Evolutionary conservation across 1,139 yeast species (phyloP), one percentile per base, ranked within the genome.

Genomic region (Candida glucosophila): DNA sequence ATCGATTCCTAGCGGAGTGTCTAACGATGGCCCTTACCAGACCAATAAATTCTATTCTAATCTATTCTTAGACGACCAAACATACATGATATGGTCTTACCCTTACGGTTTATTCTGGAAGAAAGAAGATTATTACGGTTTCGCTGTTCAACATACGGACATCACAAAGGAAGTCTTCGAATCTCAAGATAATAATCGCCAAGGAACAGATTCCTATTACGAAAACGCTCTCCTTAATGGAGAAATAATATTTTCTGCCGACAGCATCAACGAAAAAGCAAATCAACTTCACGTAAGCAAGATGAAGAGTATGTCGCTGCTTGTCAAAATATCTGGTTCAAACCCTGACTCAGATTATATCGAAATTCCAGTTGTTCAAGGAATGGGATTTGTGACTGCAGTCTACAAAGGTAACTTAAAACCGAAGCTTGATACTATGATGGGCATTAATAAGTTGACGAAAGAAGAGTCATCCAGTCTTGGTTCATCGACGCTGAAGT

Each of bases 1-100:
- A 64, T 29, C 52, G 55, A 20, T 45, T 60, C 47, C 81, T 72
- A 5, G 37, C 4, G 40, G 69, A 22, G 69, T 68, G 21, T 49
- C 50, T 27, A 55, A 52, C 34, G 63, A 52, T 10, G 28, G 16
- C 12, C 83, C 93, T 5, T 64, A 75, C 24, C 73, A 74, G 36
- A 85, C 96, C 12, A 86, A 86, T 55, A 83, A 85, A 47, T 86
- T 83, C 50, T 85, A 80, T 47, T 78, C 82, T 6, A 86, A 86
- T 51, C 55, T 85, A 46, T 55, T 83, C 33, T 66, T 86, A 14
- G 90, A 66, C 2, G 55, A 57, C 21, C 90, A 81, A 44, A 67
- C 69, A 7, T 54, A 70, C 28, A 78, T 61, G 40, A 69, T 77
- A 4, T 83, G 82, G 77, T 72, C 93, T 2, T 86, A 78, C 41